Conservation (phyloP, 768 basidiomycete genomes). For the Tricholoma hemisulphureum region DNA sequence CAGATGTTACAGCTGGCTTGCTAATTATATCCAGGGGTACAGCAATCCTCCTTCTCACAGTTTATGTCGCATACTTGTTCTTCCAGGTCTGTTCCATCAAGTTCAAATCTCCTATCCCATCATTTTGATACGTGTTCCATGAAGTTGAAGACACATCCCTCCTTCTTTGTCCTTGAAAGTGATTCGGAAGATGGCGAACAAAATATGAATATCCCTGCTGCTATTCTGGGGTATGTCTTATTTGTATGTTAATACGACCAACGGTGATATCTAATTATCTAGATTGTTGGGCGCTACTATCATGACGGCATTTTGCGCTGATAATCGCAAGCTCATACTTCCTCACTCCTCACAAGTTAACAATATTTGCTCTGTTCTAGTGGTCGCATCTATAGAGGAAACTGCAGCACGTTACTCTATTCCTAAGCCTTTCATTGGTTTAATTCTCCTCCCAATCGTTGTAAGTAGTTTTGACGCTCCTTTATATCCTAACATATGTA, state of each 20-base stretch:
- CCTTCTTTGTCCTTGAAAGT: slow-evolving; percentile 48
- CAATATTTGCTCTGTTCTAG: no score
- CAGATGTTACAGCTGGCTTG: slow-evolving; percentile 48
- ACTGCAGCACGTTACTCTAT: slow-evolving; percentile 78
- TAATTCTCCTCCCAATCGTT: slow-evolving; percentile 86
- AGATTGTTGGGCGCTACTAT: slow-evolving; percentile 75
- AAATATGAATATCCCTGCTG: slow-evolving; percentile 71
- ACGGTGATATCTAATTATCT: slow-evolving; percentile 1
- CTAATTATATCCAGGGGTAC: slow-evolving; percentile 80
- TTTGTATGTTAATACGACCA: not conserved
- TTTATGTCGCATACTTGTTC: slow-evolving; percentile 72
- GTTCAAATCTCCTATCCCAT: no score
- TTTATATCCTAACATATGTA: not conserved
- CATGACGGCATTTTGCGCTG: slow-evolving; percentile 85
- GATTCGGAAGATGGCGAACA: slow-evolving; percentile 41
- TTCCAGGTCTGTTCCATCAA: slow-evolving; percentile 60
- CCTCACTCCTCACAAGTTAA: slow-evolving; percentile 10
- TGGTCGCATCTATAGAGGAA: slow-evolving; percentile 91
- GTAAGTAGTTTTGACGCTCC: slow-evolving; percentile 40
- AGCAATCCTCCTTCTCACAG: slow-evolving; percentile 65
- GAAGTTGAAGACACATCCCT: slow-evolving; percentile 70
- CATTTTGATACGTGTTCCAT: no score
- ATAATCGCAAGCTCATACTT: slow-evolving; percentile 63
- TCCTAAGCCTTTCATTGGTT: slow-evolving; percentile 81
- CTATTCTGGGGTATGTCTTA: slow-evolving; percentile 51